These are phyloP conservation scores for Golubevia pallescens DNA, from an alignment of 1,284 basidiomycete species.

Conservation along the genomic window DNA sequence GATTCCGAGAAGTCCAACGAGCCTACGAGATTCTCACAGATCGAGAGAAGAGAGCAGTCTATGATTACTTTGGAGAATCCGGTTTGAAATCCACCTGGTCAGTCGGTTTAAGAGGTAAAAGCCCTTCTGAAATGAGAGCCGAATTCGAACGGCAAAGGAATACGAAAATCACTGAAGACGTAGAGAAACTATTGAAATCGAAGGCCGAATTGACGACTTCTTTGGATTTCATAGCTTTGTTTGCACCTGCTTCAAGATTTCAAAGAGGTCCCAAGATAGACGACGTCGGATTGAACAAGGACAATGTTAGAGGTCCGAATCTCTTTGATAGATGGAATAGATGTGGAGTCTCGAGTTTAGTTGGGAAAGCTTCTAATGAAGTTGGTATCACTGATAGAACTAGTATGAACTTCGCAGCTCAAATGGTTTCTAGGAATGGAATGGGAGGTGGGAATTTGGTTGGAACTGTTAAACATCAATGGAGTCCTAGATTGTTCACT, in stretches of 20 bases:
- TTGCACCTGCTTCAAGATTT: conserved; percentile 20
- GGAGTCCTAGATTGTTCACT: conserved; percentile 45
- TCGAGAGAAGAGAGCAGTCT: conserved; percentile 76
- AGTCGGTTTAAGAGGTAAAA: conserved; percentile 67
- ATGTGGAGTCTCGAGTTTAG: neutral
- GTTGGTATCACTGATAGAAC: too few species aligned
- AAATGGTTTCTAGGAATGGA: conserved; percentile 52
- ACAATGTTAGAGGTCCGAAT: neutral
- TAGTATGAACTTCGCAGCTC: conserved; percentile 4
- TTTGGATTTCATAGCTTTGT: conserved; percentile 53
- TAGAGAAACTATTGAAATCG: conserved; percentile 68
- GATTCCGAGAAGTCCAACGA: conserved; percentile 77
- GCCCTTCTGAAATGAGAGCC: conserved; percentile 70
- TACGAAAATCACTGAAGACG: conserved; percentile 67
- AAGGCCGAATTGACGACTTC: conserved; percentile 66
- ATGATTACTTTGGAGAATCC: conserved; percentile 76
- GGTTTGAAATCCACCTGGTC: conserved; percentile 69
- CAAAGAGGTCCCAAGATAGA: neutral
- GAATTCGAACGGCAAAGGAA: conserved; percentile 67
- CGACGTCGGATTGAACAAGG: neutral
- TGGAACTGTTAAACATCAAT: conserved; percentile 62
- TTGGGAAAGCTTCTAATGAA: neutral
- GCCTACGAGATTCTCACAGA: conserved; percentile 78
- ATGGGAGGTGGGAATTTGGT: conserved; percentile 56
- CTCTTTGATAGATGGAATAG: neutral